Evolutionary conservation across 352 stramenopile species (phyloP), one percentile per base, ranked within the genome.

Genomic region (Peronospora destructor): DNA sequence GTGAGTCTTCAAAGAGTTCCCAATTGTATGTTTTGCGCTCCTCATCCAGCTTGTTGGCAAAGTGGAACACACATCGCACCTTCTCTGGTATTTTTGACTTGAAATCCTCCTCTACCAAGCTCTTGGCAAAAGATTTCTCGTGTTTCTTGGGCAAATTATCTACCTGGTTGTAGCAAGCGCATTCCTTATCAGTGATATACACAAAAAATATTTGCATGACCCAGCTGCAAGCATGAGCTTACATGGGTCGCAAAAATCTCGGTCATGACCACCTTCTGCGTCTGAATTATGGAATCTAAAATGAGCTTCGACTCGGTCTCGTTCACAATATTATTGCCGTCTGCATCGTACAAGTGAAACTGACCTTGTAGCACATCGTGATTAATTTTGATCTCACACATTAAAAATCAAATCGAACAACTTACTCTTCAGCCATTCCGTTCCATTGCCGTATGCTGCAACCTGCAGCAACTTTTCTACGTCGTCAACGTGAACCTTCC

Each of bases 61-160:
- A 88, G 56, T 85, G 69, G 56, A 79, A 88, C 19, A 85, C 66
- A 49, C 77, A 88, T 44, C 77, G 77, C 39, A 81, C 60, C 57
- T 88, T 88, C 56, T 88, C 77, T 3, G 74, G 68, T 23, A 88
- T 68, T 61, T 88, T 86, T 19, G 72, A 66, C 37, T 76, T 85
- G 61, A 69, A 88, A 38, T 86, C 67, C 37, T 76, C 71, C 56
- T 86, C 77, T 6, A 44, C 61, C 38, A 86, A 30, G 36, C 66
- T 77, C 41, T 66, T 72, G 10, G 53, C 49, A 33, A 88, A 59
- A 10, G 71, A 33, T 41, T 85, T 85, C 25, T 68, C 53, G 49
- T 69, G 66, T 39, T 83, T 86, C 56, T 86, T 86, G 2, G 73
- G 69, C 64, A 85, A 33, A 49, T 80, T 71, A 6, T 66, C 45